Conservation (phyloP, 805 yeast genomes). For the Henningerozyma blattae region DNA sequence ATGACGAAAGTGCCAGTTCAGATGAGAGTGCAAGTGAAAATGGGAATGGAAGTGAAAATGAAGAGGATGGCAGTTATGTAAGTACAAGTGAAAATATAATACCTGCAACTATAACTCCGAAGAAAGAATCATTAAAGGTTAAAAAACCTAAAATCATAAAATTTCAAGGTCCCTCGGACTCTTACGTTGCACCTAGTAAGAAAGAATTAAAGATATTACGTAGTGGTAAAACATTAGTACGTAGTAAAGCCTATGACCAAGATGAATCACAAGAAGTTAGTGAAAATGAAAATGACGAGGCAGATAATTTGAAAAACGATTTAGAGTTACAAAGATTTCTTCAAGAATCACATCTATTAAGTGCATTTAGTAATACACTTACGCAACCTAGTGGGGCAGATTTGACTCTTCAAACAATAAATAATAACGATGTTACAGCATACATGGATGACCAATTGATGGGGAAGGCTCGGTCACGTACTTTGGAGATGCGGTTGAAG, state of each 20-base stretch:
- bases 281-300: slow-evolving; percentile 21
- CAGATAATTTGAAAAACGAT: slow-evolving; percentile 54
- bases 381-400: slow-evolving; percentile 48
- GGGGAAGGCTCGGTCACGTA: slow-evolving; percentile 58
- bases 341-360: slow-evolving; percentile 55
- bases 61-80: not conserved
- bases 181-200: slow-evolving; percentile 26
- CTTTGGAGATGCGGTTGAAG: slow-evolving; percentile 46
- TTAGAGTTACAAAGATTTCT: slow-evolving; percentile 59
- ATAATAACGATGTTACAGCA: slow-evolving; percentile 24
- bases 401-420: slow-evolving; percentile 45
- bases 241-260: slow-evolving; percentile 27
- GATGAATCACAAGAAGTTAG: slow-evolving; percentile 13
- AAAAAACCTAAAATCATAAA: slow-evolving; percentile 15
- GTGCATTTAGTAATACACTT: slow-evolving; percentile 22
- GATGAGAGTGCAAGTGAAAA: slow-evolving; percentile 15
- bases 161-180: slow-evolving; percentile 16
- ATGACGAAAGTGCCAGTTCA: slow-evolving; percentile 1
- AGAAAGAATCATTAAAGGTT: slow-evolving; percentile 11
- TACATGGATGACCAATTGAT: slow-evolving; percentile 37
- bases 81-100: slow-evolving; percentile 5
- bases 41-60: slow-evolving; percentile 3
- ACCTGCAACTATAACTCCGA: slow-evolving; percentile 16
- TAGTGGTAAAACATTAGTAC: slow-evolving; percentile 41
- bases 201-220: slow-evolving; percentile 41